Conservation (phyloP, 2,329 filamentous ascomycete species). For the Gliomastix tumulicola region DNA sequence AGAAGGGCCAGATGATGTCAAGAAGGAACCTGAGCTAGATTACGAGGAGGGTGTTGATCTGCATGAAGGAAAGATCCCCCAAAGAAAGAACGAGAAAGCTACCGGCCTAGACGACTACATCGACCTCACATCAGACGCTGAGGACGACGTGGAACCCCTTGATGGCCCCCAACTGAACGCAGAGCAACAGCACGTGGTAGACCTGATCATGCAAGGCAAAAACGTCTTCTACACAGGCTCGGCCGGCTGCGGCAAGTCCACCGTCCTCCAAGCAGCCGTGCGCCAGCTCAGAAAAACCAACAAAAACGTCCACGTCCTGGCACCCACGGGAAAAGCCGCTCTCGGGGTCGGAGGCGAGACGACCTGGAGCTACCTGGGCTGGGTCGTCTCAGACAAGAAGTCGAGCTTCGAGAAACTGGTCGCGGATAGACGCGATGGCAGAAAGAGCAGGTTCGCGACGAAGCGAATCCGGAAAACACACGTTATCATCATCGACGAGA, state of each 20-base stretch:
- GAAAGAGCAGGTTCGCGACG: not conserved
- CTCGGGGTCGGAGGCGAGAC: conserved; percentile 49
- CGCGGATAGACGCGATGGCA: not conserved
- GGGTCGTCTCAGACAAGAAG: conserved; percentile 30
- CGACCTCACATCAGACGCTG: too few species aligned
- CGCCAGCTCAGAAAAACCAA: conserved; percentile 2
- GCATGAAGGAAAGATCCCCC: too few species aligned
- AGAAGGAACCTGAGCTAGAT: too few species aligned
- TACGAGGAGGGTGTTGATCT: too few species aligned
- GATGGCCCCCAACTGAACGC: too few species aligned
- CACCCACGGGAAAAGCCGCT: conserved; percentile 54
- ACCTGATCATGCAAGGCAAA: conserved; percentile 38
- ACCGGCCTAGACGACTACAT: too few species aligned
- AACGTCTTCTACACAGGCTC: conserved; percentile 62
- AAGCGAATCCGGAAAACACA: conserved; percentile 34
- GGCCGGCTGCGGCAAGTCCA: conserved; percentile 36
- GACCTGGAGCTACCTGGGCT: conserved; percentile 50
- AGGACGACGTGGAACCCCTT: too few species aligned
- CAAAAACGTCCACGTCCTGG: conserved; percentile 39
- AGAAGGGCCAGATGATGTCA: too few species aligned
- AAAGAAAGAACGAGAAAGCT: too few species aligned
- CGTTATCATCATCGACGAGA: conserved; percentile 58
- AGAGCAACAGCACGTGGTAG: conserved; percentile 16
- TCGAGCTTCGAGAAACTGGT: conserved; percentile 4
- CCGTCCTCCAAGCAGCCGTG: conserved; percentile 13